Evolutionary conservation across 2,329 filamentous ascomycete species (phyloP).

Genomic region (Cladorrhinum sp.): DNA sequence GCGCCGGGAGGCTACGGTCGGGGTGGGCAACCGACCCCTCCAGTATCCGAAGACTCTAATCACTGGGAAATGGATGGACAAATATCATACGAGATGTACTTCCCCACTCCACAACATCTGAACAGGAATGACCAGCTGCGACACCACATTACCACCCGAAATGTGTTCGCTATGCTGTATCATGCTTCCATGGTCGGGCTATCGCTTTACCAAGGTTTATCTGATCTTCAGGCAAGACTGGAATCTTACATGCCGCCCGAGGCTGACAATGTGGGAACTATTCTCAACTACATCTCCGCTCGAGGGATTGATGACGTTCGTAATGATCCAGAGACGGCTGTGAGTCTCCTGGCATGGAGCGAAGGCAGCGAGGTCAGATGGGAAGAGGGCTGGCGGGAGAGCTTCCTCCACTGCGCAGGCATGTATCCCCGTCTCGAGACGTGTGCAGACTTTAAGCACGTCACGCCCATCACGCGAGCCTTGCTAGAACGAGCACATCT

Average conservation of each 20-base stretch:
- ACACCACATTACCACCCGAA: constrained; percentile 64
- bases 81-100: constrained; percentile 62
- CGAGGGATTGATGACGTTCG: constrained; percentile 63
- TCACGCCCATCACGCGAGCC: constrained; percentile 61
- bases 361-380: constrained; percentile 61
- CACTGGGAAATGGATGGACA: constrained; percentile 49
- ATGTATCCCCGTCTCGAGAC: constrained; percentile 56
- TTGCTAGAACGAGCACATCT: constrained; percentile 61
- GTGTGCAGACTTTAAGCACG: constrained; percentile 53
- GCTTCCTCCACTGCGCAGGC: constrained; percentile 64
- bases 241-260: constrained; percentile 56
- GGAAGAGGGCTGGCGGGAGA: constrained; percentile 66
- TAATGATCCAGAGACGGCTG: constrained; percentile 56
- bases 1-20: constrained; percentile 27
- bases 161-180: constrained; percentile 65
- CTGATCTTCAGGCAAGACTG: constrained; percentile 60
- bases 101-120: constrained; percentile 53
- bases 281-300: constrained; percentile 59
- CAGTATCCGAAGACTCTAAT: constrained; percentile 44
- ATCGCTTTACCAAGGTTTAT: constrained; percentile 60
- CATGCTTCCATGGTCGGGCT: constrained; percentile 63
- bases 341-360: constrained; percentile 63
- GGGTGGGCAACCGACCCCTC: constrained; percentile 41
- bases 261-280: constrained; percentile 55
- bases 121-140: constrained; percentile 48